These are phyloP conservation scores for Neurospora sublineolata DNA, from an alignment of 495 filamentous ascomycete genomes.

Conservation along the genomic window DNA sequence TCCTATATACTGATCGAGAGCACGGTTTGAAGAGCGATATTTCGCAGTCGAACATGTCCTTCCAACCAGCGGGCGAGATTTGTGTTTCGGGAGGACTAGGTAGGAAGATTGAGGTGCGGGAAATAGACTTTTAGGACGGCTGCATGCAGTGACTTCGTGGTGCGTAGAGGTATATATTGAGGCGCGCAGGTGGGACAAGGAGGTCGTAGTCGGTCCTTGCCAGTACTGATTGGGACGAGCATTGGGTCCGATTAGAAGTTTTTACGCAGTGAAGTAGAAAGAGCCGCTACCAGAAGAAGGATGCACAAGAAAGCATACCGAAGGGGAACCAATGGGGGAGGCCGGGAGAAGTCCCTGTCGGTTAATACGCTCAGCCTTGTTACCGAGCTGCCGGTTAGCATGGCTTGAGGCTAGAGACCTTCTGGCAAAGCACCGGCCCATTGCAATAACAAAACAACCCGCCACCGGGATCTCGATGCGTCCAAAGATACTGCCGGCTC, in stretches of 20 bases:
- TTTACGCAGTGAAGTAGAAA: background rate
- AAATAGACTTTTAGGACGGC: background rate
- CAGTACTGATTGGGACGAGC: background rate
- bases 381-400: background rate
- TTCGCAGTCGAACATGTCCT: background rate
- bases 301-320: background rate
- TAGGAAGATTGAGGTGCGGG: background rate
- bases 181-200: background rate
- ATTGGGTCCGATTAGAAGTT: background rate
- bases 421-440: background rate
- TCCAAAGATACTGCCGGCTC: background rate
- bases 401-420: background rate
- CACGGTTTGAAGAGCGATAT: background rate
- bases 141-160: background rate
- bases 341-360: background rate
- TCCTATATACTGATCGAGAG: background rate
- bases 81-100: background rate
- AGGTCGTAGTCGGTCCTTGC: background rate
- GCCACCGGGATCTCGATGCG: background rate
- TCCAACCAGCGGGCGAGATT: background rate
- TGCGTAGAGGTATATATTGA: background rate
- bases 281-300: background rate
- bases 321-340: background rate
- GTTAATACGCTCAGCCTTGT: background rate
- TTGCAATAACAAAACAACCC: background rate